Evolutionary conservation across 257 asterid genomes (phyloP).

Genomic region (Solanum arcanum): DNA sequence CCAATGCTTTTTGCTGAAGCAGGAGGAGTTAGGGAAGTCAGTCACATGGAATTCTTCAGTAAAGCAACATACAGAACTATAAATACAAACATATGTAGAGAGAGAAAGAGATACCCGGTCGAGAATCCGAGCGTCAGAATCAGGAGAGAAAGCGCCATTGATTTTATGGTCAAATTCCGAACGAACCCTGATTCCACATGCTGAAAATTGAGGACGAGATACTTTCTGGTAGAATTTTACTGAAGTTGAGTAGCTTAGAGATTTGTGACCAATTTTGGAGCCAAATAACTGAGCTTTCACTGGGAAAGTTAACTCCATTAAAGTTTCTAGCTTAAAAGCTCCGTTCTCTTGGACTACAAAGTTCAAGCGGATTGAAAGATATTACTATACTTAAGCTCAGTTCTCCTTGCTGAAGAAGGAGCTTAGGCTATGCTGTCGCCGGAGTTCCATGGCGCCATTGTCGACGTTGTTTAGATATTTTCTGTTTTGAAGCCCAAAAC

Average conservation of each 20-base stretch:
- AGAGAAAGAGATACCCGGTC: conserved; percentile 57
- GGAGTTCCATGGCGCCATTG: background rate
- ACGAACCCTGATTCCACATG: conserved; percentile 42
- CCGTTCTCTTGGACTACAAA: background rate
- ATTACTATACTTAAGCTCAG: background rate
- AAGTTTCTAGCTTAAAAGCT: background rate
- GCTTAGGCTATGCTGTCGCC: background rate
- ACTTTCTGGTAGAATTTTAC: background rate
- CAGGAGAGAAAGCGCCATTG: conserved; percentile 67
- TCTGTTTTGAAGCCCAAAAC: background rate
- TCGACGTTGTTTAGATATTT: background rate
- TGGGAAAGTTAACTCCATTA: background rate
- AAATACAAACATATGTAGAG: background rate
- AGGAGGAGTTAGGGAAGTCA: background rate
- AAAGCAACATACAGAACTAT: background rate
- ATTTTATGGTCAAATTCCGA: conserved; percentile 57
- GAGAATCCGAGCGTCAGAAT: conserved; percentile 66
- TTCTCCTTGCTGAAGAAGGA: background rate
- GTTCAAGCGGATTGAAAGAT: background rate
- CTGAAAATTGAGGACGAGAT: background rate
- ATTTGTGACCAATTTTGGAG: background rate
- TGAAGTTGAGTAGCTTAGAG: conserved; percentile 6
- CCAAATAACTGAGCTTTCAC: background rate
- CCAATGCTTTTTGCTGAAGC: conserved; percentile 85
- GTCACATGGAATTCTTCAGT: background rate